Conservation (phyloP, 768 basidiomycete genomes). For the Lanmaoa rubissima region DNA sequence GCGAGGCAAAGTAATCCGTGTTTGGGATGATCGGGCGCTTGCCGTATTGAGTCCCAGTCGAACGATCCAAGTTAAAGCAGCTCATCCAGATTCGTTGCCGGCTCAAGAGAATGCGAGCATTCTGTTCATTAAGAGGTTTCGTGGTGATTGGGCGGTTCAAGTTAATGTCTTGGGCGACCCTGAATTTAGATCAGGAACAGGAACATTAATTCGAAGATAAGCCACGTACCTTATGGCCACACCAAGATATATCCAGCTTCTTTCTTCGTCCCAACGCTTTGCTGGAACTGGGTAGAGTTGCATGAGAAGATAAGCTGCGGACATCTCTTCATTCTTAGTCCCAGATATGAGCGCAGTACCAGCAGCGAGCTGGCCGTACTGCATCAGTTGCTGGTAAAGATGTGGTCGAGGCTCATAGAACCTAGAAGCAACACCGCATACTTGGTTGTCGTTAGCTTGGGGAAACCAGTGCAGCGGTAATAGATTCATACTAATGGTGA, state of each 20-base stretch:
- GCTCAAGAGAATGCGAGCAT: conserved; percentile 84
- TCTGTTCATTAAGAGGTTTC: conserved; percentile 74
- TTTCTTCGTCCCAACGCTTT: conserved; percentile 84
- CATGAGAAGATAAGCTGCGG: conserved; percentile 77
- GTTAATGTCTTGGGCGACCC: conserved; percentile 87
- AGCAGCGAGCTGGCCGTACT: conserved; percentile 72
- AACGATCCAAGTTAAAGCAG: conserved; percentile 89
- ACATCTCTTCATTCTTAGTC: conserved; percentile 79
- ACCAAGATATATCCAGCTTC: conserved; percentile 87
- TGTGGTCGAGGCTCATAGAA: conserved; percentile 71
- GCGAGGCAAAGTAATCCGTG: conserved; percentile 71
- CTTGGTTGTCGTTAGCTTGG: conserved; percentile 36
- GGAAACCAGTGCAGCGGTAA: background rate
- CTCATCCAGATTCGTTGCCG: conserved; percentile 88
- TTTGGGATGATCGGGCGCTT: conserved; percentile 79
- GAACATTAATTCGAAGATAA: background rate
- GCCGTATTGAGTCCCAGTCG: conserved; percentile 85
- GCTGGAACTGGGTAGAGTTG: conserved; percentile 76
- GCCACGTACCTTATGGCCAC: conserved; percentile 71
- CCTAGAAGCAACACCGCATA: conserved; percentile 86
- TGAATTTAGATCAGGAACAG: conserved; percentile 30
- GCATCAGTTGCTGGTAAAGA: conserved; percentile 69
- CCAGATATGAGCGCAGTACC: conserved; percentile 75
- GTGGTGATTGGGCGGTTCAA: conserved; percentile 75
- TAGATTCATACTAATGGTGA: conserved; percentile 77